phyloP scores from a whole-genome alignment of 305 asterid genomes.

The Solanum hybrid region DNA sequence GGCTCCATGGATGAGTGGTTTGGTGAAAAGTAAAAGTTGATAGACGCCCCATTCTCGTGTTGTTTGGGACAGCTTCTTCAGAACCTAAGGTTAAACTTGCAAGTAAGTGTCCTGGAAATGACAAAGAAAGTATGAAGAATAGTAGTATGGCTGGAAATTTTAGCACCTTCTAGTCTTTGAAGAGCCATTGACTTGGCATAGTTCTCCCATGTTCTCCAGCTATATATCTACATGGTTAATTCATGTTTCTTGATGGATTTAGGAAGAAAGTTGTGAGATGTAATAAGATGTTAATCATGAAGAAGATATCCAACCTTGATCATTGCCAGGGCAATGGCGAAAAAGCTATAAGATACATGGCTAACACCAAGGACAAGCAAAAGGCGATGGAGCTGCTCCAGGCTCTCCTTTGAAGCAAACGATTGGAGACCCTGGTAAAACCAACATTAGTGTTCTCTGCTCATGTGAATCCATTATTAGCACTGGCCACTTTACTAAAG shows the following conservation, averaged over 20 bases:
- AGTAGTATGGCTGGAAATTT: constrained; percentile 27
- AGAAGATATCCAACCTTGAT: constrained; percentile 45
- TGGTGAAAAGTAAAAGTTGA: constrained; percentile 58
- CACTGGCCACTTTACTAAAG: not conserved
- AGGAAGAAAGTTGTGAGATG: not conserved
- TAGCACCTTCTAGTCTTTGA: constrained; percentile 44
- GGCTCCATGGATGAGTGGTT: constrained; percentile 89
- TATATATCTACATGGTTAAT: constrained; percentile 47
- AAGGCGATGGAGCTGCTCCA: constrained; percentile 91
- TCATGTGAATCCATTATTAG: not conserved
- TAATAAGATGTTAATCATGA: constrained; percentile 5
- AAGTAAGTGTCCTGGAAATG: not conserved
- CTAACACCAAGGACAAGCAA: constrained; percentile 71
- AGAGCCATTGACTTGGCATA: constrained; percentile 67
- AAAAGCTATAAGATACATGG: constrained; percentile 70
- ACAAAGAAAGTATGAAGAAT: not conserved
- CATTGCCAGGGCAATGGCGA: constrained; percentile 76
- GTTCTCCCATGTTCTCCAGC: constrained; percentile 92
- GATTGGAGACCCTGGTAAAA: constrained; percentile 57
- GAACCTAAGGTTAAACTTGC: constrained; percentile 26
- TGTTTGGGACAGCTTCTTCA: constrained; percentile 26
- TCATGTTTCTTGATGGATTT: constrained; percentile 2
- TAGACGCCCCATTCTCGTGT: constrained; percentile 43
- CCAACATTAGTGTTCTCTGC: not conserved
- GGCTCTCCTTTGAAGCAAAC: constrained; percentile 82